A percentile compares a stretch with the other conserved stretches of the same genome.
These are phyloP conservation scores for Microbotryum violaceum DNA, from an alignment of 1,284 basidiomycete species.

Conservation along the genomic window DNA sequence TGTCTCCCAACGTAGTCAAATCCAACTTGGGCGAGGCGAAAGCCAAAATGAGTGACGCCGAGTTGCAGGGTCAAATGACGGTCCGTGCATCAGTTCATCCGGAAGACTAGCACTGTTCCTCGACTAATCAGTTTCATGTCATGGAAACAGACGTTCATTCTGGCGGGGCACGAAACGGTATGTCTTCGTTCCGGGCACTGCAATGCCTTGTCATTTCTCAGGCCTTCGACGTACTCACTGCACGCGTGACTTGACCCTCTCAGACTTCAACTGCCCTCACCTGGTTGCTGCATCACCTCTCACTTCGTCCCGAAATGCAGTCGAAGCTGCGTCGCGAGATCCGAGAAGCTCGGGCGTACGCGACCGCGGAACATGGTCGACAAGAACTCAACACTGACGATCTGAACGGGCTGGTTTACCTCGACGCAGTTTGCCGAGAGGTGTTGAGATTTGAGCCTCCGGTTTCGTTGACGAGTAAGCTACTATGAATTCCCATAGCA, in stretches of 20 bases:
- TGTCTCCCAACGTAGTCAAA: conserved; percentile 10
- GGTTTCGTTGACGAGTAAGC: too few species aligned
- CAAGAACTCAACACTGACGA: conserved; percentile 47
- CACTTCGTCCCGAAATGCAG: conserved; percentile 52
- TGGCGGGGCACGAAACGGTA: conserved; percentile 35
- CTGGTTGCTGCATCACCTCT: conserved; percentile 64
- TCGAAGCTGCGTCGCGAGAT: conserved; percentile 52
- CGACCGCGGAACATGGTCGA: conserved; percentile 1
- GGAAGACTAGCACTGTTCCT: too few species aligned
- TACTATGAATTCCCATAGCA: too few species aligned
- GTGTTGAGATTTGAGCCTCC: too few species aligned
- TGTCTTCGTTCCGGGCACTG: too few species aligned
- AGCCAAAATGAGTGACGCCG: conserved; percentile 15
- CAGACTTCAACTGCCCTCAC: conserved; percentile 56
- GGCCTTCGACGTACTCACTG: too few species aligned
- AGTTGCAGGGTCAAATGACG: conserved; percentile 27
- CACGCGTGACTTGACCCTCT: too few species aligned
- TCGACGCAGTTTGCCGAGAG: conserved; percentile 56
- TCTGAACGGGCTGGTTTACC: conserved; percentile 57
- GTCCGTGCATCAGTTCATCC: not conserved
- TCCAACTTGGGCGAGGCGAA: conserved; percentile 17
- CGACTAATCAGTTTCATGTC: too few species aligned
- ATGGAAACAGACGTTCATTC: conserved; percentile 15
- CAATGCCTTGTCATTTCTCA: too few species aligned
- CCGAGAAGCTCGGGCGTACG: conserved; percentile 41